These are phyloP conservation scores for Hyaloscypha variabilis DNA, from an alignment of 495 filamentous ascomycete species.

Conservation along the genomic window DNA sequence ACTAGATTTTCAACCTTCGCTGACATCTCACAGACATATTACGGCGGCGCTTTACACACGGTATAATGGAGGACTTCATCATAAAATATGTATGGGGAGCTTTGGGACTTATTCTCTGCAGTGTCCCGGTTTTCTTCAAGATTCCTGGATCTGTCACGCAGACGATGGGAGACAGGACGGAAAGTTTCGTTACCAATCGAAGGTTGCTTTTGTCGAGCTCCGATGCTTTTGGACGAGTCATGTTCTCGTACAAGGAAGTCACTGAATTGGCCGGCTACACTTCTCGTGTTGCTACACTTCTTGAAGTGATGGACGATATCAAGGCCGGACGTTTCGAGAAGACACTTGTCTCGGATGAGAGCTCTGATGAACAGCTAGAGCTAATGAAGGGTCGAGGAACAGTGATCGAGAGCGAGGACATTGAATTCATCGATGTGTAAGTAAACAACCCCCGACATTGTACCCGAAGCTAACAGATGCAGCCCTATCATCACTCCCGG, in stretches of 20 bases:
- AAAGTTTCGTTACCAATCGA: conserved; percentile 94
- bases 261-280: conserved; percentile 97
- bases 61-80: conserved; percentile 98
- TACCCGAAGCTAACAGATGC: conserved; percentile 16
- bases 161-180: conserved; percentile 88
- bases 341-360: conserved; percentile 88
- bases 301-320: conserved; percentile 95
- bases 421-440: conserved; percentile 82
- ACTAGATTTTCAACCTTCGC: not conserved
- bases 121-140: conserved; percentile 94
- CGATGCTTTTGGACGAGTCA: conserved; percentile 93
- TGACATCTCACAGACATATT: conserved; percentile 61
- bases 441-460: conserved; percentile 11
- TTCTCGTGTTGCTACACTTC: conserved; percentile 81
- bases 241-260: conserved; percentile 98
- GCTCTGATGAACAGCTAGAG: conserved; percentile 73
- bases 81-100: conserved; percentile 99
- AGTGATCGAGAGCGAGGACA: conserved; percentile 76
- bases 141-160: conserved; percentile 72
- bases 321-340: conserved; percentile 89
- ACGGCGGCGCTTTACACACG: conserved; percentile 86
- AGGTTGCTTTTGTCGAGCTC: conserved; percentile 88
- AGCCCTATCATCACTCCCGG: conserved; percentile 95
- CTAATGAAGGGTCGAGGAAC: conserved; percentile 79
- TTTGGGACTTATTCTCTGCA: conserved; percentile 89